Conservation (phyloP, 805 yeast genomes). For the Yarrowia sp. region DNA sequence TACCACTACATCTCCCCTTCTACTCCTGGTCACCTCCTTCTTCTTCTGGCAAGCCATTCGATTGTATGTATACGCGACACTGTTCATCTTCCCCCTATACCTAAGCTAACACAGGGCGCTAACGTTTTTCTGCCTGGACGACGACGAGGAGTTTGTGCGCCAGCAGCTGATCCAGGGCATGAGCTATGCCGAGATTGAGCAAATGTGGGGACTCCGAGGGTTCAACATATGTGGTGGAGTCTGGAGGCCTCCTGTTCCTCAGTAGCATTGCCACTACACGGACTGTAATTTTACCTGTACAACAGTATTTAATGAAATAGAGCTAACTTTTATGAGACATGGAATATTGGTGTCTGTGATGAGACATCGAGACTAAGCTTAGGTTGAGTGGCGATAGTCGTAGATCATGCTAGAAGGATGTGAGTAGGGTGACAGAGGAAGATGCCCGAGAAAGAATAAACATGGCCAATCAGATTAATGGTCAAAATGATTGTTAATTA, state of each 20-base stretch:
- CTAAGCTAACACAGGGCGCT: conserved; percentile 24
- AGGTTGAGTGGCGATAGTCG: too few relatives aligned
- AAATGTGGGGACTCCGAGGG: conserved; percentile 15
- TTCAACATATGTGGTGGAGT: conserved; percentile 11
- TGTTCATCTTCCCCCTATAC: conserved; percentile 9
- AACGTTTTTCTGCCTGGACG: conserved; percentile 19
- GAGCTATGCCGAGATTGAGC: conserved; percentile 16
- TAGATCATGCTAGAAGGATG: too few relatives aligned
- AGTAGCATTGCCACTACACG: neutral
- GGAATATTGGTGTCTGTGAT: too few relatives aligned
- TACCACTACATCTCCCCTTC: conserved; percentile 1
- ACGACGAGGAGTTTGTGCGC: conserved; percentile 25
- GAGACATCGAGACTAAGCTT: too few relatives aligned
- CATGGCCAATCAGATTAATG: too few relatives aligned
- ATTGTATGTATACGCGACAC: conserved; percentile 19
- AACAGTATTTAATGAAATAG: neutral
- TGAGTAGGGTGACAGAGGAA: too few relatives aligned
- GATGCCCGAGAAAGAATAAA: too few relatives aligned
- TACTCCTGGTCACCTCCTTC: conserved; percentile 1
- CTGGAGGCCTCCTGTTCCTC: conserved; percentile 11
- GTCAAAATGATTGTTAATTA: too few relatives aligned
- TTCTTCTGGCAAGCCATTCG: conserved; percentile 25
- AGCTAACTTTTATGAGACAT: neutral
- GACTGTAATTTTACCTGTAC: neutral
- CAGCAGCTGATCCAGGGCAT: conserved; percentile 21